Base-by-base conservation (phyloP, 2,329 filamentous ascomycete genomes). In the Daldinia sp. region DNA sequence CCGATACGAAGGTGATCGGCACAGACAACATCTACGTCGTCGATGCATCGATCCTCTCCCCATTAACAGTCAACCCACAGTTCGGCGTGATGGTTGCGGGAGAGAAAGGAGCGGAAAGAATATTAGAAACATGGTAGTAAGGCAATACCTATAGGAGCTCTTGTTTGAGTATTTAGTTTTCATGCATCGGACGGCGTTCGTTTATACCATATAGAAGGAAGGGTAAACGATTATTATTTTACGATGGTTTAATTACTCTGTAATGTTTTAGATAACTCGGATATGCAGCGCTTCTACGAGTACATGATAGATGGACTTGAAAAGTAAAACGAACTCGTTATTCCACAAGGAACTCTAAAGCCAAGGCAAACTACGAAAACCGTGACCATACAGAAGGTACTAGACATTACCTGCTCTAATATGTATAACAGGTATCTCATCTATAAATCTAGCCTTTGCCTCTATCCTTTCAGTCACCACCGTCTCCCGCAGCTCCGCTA, bases 51-150 rank as follows among this genome's bases (percentile, higher is more conserved):
- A 85, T 87, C 42, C 68, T 86, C 6, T 74, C 81, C 33, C 85
- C 85, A 0, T 74, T 88, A 71, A 86, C 84, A 0, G 84, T 85
- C 1, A 87, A 87, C 71, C 86, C 86, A 1, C 84, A 85, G 69
- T 84, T 87, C 74, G 85, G 84, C 0, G 80, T 86, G 28, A 87
- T 87, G 84, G 81, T 85, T 20, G 85, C 83, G 4, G 86, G 81
- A 0, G 86, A 87, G 78, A 81, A 80, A 69, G 86, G 82, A 0
- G 80, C 82, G 2, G 85, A 87, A 76, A 78, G 82, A 70, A 85
- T 87, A n/a, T 23, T 77, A 51, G 71, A 63, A 6, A 74, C 57
- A 15, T 75, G 74, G 73, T 20, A 53, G 42, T 65, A 30, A 57
- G 28, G 13, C 20, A n/a, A 41, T 13, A 6, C 6, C 9, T 6